Conservation (phyloP, 2,329 filamentous ascomycete species). For the Lecanicillium sp. region DNA sequence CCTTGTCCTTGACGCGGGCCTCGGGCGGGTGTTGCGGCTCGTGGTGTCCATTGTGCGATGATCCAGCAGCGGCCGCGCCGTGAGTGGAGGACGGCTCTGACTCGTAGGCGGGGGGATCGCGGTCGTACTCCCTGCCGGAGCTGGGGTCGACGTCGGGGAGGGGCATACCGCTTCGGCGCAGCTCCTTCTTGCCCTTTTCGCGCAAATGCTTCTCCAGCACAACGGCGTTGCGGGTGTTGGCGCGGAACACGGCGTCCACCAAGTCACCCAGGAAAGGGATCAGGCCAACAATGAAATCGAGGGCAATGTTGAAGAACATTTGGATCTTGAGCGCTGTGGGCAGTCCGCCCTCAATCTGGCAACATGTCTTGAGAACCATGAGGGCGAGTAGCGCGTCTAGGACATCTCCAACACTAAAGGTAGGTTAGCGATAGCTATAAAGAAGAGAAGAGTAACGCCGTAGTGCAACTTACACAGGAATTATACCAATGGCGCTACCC, state of each 20-base stretch:
- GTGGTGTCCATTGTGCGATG: constrained; percentile 5
- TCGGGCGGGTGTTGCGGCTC: constrained; percentile 11
- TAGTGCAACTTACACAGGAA: constrained; percentile 63
- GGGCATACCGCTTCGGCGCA: constrained; percentile 38
- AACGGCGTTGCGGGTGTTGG: constrained; percentile 70
- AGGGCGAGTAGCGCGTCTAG: constrained; percentile 67
- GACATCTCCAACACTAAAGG: constrained; percentile 60
- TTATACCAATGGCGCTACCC: constrained; percentile 74
- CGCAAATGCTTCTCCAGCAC: constrained; percentile 62
- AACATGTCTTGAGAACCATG: constrained; percentile 66
- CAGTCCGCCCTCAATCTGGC: constrained; percentile 69
- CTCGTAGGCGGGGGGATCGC: constrained; percentile 10
- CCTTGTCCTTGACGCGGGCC: constrained; percentile 18
- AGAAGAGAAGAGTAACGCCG: neutral
- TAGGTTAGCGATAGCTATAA: constrained; percentile 12
- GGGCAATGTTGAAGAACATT: constrained; percentile 74
- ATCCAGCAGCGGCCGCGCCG: neutral
- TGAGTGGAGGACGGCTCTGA: neutral
- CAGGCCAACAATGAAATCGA: constrained; percentile 69
- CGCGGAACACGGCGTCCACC: constrained; percentile 63
- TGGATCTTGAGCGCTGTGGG: constrained; percentile 49
- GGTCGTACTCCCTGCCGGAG: constrained; percentile 44
- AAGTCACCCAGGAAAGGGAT: constrained; percentile 72
- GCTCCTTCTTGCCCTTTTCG: constrained; percentile 54
- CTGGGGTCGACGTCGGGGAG: constrained; percentile 43